Base-by-base conservation (phyloP, 352 stramenopile species). In the Phytophthora brassicae region DNA sequence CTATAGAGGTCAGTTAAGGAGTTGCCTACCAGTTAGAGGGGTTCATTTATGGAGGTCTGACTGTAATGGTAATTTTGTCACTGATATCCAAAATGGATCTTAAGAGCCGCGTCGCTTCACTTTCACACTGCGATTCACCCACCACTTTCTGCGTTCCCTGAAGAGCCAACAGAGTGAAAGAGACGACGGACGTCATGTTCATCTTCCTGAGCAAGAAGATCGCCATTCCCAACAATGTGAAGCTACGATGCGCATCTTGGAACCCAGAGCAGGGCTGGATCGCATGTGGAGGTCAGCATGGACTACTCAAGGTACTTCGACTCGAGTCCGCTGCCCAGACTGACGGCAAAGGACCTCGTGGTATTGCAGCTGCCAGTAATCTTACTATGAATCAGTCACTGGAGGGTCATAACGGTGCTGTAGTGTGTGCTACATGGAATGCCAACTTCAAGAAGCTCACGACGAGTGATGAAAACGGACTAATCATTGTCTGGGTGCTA, bases 401-500 rank as follows among this genome's bases (percentile, higher is more conserved):
- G 17, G 94, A 98, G 48, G 94, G 94, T 26, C 94, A 98, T 72
- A 90, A 97, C 54, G 86, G 84, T 44, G 75, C 79, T 12, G 90
- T 98, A 5, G 78, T 97, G 64, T 97, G 92, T 60, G 84, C 87
- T 26, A 95, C 92, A 33, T 98, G 94, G 94, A 98, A 98, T 64
- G 86, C 88, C 59, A 92, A 86, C 62, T 97, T 93, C 61, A 92
- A 95, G 60, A 98, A 98, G 75, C 90, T 98, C 53, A 98, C 93
- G 9, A 98, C 93, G 12, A 97, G 84, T 70, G 94, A 98, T 72
- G 88, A 98, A 66, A 95, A 96, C 57, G 94, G 94, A 7, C 75
- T 98, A 9, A 98, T 98, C 72, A 98, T 98, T 55, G 94, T 98
- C 9, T 98, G 94, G 94, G 95, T 98, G 67, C 79, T 98, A 53